These are phyloP conservation scores for Pichia sp. DNA, from an alignment of 1,139 yeast genomes.

Conservation along the genomic window DNA sequence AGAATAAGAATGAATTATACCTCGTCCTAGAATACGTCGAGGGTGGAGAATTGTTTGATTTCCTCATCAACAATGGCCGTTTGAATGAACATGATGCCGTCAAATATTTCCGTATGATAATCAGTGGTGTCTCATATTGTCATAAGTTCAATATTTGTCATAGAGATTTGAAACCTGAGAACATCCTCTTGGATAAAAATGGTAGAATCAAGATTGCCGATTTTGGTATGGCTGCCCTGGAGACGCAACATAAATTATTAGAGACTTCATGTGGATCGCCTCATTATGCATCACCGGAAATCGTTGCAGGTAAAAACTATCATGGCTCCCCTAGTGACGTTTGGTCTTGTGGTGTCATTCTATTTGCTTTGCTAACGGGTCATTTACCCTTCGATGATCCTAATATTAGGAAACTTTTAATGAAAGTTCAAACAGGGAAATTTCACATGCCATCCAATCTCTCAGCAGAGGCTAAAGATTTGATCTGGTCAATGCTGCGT, in stretches of 20 bases:
- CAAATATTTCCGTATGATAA: slow-evolving; percentile 66
- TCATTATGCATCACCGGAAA: slow-evolving; percentile 84
- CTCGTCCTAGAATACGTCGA: slow-evolving; percentile 74
- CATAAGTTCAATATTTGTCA: slow-evolving; percentile 78
- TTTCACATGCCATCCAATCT: slow-evolving; percentile 67
- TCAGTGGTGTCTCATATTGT: slow-evolving; percentile 74
- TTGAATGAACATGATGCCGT: slow-evolving; percentile 70
- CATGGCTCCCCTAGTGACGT: slow-evolving; percentile 82
- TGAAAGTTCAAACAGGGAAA: slow-evolving; percentile 70
- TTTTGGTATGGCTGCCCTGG: slow-evolving; percentile 84
- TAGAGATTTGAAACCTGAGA: slow-evolving; percentile 77
- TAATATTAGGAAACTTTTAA: slow-evolving; percentile 57
- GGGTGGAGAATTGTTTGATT: slow-evolving; percentile 76
- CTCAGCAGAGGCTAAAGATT: slow-evolving; percentile 61
- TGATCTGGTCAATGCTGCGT: slow-evolving; percentile 63
- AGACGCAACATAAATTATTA: slow-evolving; percentile 59
- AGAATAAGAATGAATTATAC: slow-evolving; percentile 67
- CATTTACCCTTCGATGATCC: slow-evolving; percentile 80
- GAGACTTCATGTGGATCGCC: slow-evolving; percentile 85
- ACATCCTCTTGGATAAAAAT: slow-evolving; percentile 57
- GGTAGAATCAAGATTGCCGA: slow-evolving; percentile 73
- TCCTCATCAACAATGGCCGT: slow-evolving; percentile 73
- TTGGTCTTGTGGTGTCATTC: slow-evolving; percentile 81
- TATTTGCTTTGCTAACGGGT: slow-evolving; percentile 72
- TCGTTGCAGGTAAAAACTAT: slow-evolving; percentile 67